Evolutionary conservation across 2,329 filamentous ascomycete species (phyloP).

Genomic region (Penicillium sp.): DNA sequence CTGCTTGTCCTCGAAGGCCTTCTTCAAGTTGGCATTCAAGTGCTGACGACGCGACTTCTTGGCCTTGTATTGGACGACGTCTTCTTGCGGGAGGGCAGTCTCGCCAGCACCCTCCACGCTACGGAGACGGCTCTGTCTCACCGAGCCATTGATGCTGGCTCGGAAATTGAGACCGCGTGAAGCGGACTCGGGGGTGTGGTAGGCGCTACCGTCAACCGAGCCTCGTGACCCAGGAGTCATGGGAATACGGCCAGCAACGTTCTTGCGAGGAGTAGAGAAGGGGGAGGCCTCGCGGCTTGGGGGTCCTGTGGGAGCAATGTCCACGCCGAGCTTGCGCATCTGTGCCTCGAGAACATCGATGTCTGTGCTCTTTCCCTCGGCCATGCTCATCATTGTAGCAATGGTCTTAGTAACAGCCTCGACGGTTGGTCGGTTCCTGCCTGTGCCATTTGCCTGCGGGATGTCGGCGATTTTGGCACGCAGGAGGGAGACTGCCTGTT

Average conservation of each 20-base stretch:
- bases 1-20: conserved; percentile 37
- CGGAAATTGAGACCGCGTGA: conserved; percentile 35
- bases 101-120: conserved; percentile 31
- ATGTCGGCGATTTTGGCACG: conserved; percentile 71
- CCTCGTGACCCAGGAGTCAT: conserved; percentile 41
- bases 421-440: conserved; percentile 68
- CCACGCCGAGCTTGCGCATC: conserved; percentile 69
- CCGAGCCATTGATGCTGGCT: conserved; percentile 37
- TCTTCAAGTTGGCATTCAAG: conserved; percentile 38
- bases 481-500: conserved; percentile 76
- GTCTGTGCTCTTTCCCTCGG: conserved; percentile 85
- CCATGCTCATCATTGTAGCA: conserved; percentile 86
- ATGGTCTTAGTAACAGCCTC: conserved; percentile 92
- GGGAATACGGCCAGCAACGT: conserved; percentile 29
- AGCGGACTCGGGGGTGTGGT: conserved; percentile 45
- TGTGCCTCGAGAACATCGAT: conserved; percentile 87
- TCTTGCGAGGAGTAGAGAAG: conserved; percentile 40
- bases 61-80: conserved; percentile 37
- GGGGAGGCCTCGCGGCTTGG: conserved; percentile 40
- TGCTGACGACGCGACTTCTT: conserved; percentile 39
- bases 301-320: conserved; percentile 25
- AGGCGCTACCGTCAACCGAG: conserved; percentile 39
- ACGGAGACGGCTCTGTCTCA: conserved; percentile 34
- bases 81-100: conserved; percentile 29
- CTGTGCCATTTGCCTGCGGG: conserved; percentile 51